A percentile compares a stretch with the other conserved stretches of the same genome.
phyloP scores from a whole-genome alignment of 169 alveolate species.

The Plasmodium berghei region DNA sequence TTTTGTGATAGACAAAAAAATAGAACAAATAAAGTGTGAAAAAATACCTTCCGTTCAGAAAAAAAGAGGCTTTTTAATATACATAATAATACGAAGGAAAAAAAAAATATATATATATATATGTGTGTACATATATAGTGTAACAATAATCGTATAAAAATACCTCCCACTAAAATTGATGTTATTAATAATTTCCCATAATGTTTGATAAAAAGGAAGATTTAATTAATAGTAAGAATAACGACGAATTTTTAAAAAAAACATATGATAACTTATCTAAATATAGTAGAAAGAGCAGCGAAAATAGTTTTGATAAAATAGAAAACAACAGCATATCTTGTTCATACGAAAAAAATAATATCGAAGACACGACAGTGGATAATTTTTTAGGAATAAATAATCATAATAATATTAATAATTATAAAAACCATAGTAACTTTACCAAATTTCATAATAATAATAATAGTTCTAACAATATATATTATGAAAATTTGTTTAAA shows the following conservation, averaged over 20 bases:
- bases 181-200: not conserved
- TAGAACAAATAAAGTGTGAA: too few species aligned
- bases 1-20: too few species aligned
- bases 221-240: constrained; percentile 3
- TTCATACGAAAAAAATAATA: constrained; percentile 11
- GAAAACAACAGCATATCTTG: constrained; percentile 12
- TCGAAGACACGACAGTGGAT: not conserved
- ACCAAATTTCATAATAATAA: not conserved
- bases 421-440: not conserved
- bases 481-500: not conserved
- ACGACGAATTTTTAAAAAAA: constrained; percentile 32
- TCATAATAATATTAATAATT: not conserved
- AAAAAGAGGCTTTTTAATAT: not conserved
- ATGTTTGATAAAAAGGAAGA: constrained; percentile 39
- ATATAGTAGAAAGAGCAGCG: constrained; percentile 17
- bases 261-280: constrained; percentile 21
- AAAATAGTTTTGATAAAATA: constrained; percentile 19
- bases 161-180: not conserved
- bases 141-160: not conserved
- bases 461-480: constrained; percentile 2
- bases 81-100: not conserved
- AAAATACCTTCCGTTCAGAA: too few species aligned
- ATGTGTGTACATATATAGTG: not conserved
- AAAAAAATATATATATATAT: not conserved
- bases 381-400: not conserved